A percentile compares a stretch with the other conserved stretches of the same genome.
Conservation (phyloP, 2,329 filamentous ascomycete genomes). For the Sarocladiaceae sp. region DNA sequence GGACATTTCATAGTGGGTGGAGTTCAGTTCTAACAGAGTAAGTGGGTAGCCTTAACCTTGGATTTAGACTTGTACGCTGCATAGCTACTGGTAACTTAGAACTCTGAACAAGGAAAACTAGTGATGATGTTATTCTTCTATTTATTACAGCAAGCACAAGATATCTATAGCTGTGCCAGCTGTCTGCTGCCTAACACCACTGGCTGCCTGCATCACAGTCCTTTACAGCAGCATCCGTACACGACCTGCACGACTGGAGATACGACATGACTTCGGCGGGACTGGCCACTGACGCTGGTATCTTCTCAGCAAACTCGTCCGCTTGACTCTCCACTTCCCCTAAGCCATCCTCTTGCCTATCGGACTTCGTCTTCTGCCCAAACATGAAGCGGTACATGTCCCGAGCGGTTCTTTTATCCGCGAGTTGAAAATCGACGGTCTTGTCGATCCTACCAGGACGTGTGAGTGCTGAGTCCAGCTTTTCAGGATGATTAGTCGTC, state of each 20-base stretch:
- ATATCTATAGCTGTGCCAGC: no score
- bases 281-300: slow-evolving; percentile 42
- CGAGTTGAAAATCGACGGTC: slow-evolving; percentile 32
- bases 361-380: slow-evolving; percentile 3
- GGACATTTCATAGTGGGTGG: no score
- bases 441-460: slow-evolving; percentile 48
- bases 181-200: no score
- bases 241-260: slow-evolving; percentile 8
- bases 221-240: slow-evolving; percentile 1
- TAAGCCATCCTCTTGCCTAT: slow-evolving; percentile 4
- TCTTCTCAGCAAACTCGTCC: slow-evolving; percentile 31
- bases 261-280: slow-evolving; percentile 37
- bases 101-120: no score
- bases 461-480: slow-evolving; percentile 17
- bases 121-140: no score
- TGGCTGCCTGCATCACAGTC: no score
- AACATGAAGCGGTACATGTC: slow-evolving; percentile 13
- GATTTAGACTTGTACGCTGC: no score
- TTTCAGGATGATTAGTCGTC: slow-evolving; percentile 18
- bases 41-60: no score
- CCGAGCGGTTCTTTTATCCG: slow-evolving; percentile 9
- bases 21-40: no score
- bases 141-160: no score
- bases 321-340: slow-evolving; percentile 2
- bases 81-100: no score